Percentiles rank a stretch among this genome's conserved stretches.
phyloP scores from a whole-genome alignment of 441 rosid species.

The Breynia disticha region DNA sequence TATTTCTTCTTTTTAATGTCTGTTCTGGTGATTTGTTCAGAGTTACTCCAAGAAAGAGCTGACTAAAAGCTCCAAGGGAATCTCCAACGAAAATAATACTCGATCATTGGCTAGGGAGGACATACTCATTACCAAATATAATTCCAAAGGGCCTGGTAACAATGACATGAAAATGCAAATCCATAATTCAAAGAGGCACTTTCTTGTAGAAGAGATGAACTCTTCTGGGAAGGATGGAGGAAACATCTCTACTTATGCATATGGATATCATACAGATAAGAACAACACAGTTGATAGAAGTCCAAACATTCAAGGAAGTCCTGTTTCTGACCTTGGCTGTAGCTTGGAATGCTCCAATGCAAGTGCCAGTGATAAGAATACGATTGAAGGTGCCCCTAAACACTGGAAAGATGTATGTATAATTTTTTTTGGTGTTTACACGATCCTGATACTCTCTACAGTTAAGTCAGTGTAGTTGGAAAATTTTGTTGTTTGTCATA shows the following conservation, averaged over 20 bases:
- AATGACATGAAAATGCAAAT: no score
- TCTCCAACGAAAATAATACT: no score
- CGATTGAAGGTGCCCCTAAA: conserved; percentile 25
- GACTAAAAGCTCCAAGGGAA: no score
- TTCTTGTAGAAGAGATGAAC: conserved; percentile 14
- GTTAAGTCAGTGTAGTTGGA: not conserved
- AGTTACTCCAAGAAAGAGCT: no score
- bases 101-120: no score
- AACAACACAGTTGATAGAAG: conserved; percentile 20
- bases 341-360: conserved; percentile 24
- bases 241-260: not conserved
- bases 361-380: conserved; percentile 20
- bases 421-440: conserved; percentile 8
- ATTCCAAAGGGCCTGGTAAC: no score
- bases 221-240: not conserved
- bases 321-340: conserved; percentile 20
- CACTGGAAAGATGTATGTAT: conserved; percentile 57
- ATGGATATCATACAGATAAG: conserved; percentile 25
- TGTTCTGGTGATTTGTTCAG: no score
- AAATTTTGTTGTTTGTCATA: not conserved
- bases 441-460: conserved; percentile 12
- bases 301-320: conserved; percentile 27
- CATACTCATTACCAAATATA: no score
- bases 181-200: no score
- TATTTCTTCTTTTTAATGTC: no score